Conservation (phyloP, 805 yeast species). For the Danielozyma ontarioensis region DNA sequence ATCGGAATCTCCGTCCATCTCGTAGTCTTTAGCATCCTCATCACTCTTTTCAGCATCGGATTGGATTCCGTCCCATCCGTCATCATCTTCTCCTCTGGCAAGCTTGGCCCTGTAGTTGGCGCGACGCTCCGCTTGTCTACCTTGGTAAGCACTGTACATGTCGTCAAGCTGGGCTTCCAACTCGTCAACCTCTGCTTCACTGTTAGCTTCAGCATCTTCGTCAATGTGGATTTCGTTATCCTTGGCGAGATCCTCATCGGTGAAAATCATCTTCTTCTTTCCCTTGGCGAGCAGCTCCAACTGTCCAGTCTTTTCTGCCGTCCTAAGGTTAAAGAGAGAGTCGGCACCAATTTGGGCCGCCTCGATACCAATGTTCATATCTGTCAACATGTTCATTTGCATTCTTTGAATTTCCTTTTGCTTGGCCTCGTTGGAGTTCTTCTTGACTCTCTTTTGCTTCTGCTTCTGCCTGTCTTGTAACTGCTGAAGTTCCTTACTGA, state of each 20-base stretch:
- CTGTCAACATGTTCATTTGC: slow-evolving; percentile 96
- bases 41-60: slow-evolving; percentile 38
- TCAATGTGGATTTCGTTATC: slow-evolving; percentile 56
- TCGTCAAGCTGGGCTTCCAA: slow-evolving; percentile 78
- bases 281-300: slow-evolving; percentile 71
- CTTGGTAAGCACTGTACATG: slow-evolving; percentile 73
- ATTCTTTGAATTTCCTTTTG: slow-evolving; percentile 85
- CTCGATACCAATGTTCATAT: slow-evolving; percentile 88
- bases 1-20: slow-evolving; percentile 39
- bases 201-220: slow-evolving; percentile 25
- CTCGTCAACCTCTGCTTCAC: slow-evolving; percentile 54
- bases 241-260: slow-evolving; percentile 46
- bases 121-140: slow-evolving; percentile 60
- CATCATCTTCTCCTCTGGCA: slow-evolving; percentile 72
- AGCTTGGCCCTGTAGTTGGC: slow-evolving; percentile 64
- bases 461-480: slow-evolving; percentile 66
- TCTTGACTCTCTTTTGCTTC: slow-evolving; percentile 72
- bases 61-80: slow-evolving; percentile 72
- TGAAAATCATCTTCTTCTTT: slow-evolving; percentile 60
- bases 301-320: slow-evolving; percentile 87
- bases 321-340: slow-evolving; percentile 72
- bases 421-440: slow-evolving; percentile 73
- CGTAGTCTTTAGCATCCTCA: slow-evolving; percentile 41
- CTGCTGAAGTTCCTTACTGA: slow-evolving; percentile 78
- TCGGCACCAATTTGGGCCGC: slow-evolving; percentile 79